Conservation (phyloP, 1,284 basidiomycete species). For the Microstroma glucosiphilum region DNA sequence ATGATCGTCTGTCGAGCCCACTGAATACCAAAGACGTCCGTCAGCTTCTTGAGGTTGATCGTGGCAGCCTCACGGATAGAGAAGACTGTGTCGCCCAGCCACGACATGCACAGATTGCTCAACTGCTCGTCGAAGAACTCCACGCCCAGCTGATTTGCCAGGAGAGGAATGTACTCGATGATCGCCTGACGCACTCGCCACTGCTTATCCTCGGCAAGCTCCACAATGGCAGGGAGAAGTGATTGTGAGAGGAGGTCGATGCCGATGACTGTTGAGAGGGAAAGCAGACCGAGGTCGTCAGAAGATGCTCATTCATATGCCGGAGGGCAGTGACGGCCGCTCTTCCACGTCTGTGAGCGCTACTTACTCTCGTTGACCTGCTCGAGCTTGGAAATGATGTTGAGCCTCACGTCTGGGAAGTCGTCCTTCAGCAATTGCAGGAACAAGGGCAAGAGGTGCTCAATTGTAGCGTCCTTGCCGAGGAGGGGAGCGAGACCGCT, state of each 20-base stretch:
- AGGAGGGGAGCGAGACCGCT: slow-evolving; percentile 93
- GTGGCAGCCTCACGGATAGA: slow-evolving; percentile 97
- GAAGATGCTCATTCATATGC: not conserved
- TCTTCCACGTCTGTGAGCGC: not conserved
- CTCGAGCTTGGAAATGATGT: slow-evolving; percentile 98
- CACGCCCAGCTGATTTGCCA: slow-evolving; percentile 93
- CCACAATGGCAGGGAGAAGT: slow-evolving; percentile 92
- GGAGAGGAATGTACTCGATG: slow-evolving; percentile 95
- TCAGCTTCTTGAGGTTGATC: slow-evolving; percentile 91
- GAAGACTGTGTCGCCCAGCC: slow-evolving; percentile 97
- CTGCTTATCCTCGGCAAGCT: slow-evolving; percentile 98
- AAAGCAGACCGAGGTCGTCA: not conserved
- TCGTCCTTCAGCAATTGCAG: slow-evolving; percentile 95
- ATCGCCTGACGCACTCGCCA: slow-evolving; percentile 99
- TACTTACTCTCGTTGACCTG: slow-evolving; percentile 80
- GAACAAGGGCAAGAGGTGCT: slow-evolving; percentile 94
- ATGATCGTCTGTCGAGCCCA: slow-evolving; percentile 94
- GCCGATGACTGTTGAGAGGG: slow-evolving; percentile 69
- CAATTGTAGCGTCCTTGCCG: slow-evolving; percentile 88
- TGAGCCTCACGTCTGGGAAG: slow-evolving; percentile 93
- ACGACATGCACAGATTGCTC: slow-evolving; percentile 94
- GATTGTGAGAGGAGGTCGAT: slow-evolving; percentile 93
- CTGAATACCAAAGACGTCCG: slow-evolving; percentile 96
- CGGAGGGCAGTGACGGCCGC: not conserved
- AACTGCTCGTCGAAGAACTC: slow-evolving; percentile 97